Base-by-base conservation (phyloP, 2,329 filamentous ascomycete species). In the Pezizomycotina sp. region DNA sequence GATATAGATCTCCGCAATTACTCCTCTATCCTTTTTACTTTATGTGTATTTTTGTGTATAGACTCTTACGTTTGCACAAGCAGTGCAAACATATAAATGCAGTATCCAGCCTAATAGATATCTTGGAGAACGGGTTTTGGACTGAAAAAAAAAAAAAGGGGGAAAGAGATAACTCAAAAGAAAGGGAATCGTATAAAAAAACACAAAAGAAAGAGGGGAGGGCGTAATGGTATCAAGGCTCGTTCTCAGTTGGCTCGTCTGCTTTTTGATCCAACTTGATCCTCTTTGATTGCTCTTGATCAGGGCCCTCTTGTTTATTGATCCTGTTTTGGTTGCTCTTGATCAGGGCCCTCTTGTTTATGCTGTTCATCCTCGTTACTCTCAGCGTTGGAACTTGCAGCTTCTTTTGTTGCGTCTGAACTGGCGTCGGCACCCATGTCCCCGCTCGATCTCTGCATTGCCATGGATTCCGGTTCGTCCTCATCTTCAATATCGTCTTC, bases 401-500 rank as follows among this genome's bases (percentile, higher is more conserved):
- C 31, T 20, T 16, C n/a, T n/a, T n/a, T n/a, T n/a, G n/a, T n/a
- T n/a, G n/a, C n/a, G n/a, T n/a, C n/a, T n/a, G n/a, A n/a, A n/a
- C n/a, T n/a, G n/a, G n/a, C n/a, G n/a, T n/a, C n/a, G n/a, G n/a
- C n/a, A n/a, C n/a, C n/a, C n/a, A n/a, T n/a, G n/a, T n/a, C n/a
- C n/a, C n/a, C n/a, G n/a, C n/a, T n/a, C n/a, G n/a, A n/a, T n/a
- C n/a, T n/a, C n/a, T n/a, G n/a, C n/a, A n/a, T n/a, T n/a, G n/a
- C n/a, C n/a, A n/a, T n/a, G n/a, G n/a, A n/a, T n/a, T n/a, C n/a
- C 36, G 50, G 48, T 38, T 51, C 49, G 34, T 45, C 44, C 37
- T 50, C 49, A 44, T 49, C 43, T 38, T 50, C 49, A 37, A 51
- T 44, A 48, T 51, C 49, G 46, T 50, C 46, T 39, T 50, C 49